phyloP scores from a whole-genome alignment of 805 yeast genomes.

The Ogataea neopini region DNA sequence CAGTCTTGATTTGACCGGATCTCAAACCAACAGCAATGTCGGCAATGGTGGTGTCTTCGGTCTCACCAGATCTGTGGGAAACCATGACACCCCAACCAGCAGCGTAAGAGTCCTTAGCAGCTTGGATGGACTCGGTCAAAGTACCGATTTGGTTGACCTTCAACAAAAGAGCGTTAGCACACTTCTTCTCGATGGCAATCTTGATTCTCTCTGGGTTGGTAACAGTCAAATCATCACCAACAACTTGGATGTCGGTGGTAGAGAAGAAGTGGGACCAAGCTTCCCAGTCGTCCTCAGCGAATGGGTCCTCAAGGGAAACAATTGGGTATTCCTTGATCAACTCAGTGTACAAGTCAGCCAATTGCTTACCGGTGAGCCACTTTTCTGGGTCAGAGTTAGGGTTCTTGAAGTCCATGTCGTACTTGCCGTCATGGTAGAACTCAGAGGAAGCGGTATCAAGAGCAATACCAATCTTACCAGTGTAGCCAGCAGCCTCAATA shows the following conservation, averaged over 20 bases:
- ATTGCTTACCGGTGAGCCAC: slow-evolving; percentile 87
- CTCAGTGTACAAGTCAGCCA: slow-evolving; percentile 79
- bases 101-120: slow-evolving; percentile 91
- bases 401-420: slow-evolving; percentile 98
- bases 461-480: slow-evolving; percentile 88
- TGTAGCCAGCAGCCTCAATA: slow-evolving; percentile 93
- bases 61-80: slow-evolving; percentile 99
- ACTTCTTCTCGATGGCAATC: slow-evolving; percentile 95
- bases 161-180: slow-evolving; percentile 90
- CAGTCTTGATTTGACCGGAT: slow-evolving; percentile 98
- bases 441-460: slow-evolving; percentile 97
- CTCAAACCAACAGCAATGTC: slow-evolving; percentile 97
- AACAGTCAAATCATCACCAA: slow-evolving; percentile 98
- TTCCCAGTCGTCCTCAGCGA: slow-evolving; percentile 99
- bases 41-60: slow-evolving; percentile 98
- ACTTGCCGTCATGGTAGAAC: slow-evolving; percentile 94
- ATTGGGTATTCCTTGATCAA: slow-evolving; percentile 92
- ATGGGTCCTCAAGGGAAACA: slow-evolving; percentile 98
- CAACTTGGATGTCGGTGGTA: slow-evolving; percentile 80
- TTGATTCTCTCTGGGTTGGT: slow-evolving; percentile 95
- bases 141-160: slow-evolving; percentile 99
- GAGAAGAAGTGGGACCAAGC: slow-evolving; percentile 91
- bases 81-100: slow-evolving; percentile 99
- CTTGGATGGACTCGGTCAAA: slow-evolving; percentile 92
- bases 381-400: slow-evolving; percentile 87